Evolutionary conservation across 2,329 filamentous ascomycete genomes (phyloP), one percentile per base, ranked within the genome.

Genomic region (Paecilomyces dactylethromorphus): DNA sequence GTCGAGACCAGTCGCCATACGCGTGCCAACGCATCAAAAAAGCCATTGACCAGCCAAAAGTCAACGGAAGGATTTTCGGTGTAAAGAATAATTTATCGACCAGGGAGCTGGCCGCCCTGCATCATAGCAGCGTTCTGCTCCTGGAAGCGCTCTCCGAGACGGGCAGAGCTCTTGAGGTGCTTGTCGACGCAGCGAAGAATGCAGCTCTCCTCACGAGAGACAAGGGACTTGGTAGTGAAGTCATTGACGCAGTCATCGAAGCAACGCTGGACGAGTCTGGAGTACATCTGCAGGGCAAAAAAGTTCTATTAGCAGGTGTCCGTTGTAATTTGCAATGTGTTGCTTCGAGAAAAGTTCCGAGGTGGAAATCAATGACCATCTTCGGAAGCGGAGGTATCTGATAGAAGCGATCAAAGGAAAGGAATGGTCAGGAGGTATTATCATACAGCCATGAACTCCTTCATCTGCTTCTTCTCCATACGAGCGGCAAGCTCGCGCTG

Each of bases 401-500:
- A 8, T 3, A 5, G 15, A 15, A n/a, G 35, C 6, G 35, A 45
- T 5, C 1, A 45, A 45, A 45, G 18, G 35, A 18, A 18, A 18
- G 7, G 35, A 26, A 7, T 11, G 22, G n/a, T 2, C 2, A n/a
- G 26, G 21, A 10, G 50, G 50, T 6, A 15, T 12, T 26, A 58
- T 82, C 91, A 68, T 84, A 97, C 94, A 70, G 86, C 90, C 88
- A 97, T 96, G 75, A 99, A 97, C 75, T 97, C 93, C 81, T 96
- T 96, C 84, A 99, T 91, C 80, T 99, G 94, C 80, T 94, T 95
- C 80, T 90, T 90, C 82, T 97, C 92, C 86, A 99, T 92, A 78
- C 94, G 91, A 79, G 86, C 80, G 79, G 96, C 89, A 74, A 99
- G 89, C 83, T 94, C 91, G 80, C 91, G 90, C 82, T 95, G 90